Conservation (phyloP, 169 alveolate genomes). For the Pseudocohnilembus persalinus region DNA sequence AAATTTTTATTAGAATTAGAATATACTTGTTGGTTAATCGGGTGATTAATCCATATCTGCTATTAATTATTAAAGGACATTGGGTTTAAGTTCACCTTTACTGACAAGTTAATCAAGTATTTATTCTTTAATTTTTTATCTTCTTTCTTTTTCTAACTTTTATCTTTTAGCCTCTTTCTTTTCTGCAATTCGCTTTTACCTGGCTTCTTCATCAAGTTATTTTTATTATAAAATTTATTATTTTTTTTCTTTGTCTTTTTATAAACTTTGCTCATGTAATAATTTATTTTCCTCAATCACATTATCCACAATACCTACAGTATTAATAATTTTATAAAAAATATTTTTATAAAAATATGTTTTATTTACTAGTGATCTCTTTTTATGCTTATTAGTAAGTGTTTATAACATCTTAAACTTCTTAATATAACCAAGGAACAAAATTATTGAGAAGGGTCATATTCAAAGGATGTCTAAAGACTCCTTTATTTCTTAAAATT, state of each 20-base stretch:
- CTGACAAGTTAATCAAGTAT: background rate
- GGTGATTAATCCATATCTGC: conserved; percentile 16
- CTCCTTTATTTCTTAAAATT: conserved; percentile 59
- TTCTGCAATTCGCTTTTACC: conserved; percentile 57
- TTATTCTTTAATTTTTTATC: conserved; percentile 28
- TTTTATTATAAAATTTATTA: conserved; percentile 50
- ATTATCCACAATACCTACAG: conserved; percentile 48
- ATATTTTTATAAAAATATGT: conserved; percentile 32
- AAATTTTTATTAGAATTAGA: background rate
- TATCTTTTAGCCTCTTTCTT: conserved; percentile 55
- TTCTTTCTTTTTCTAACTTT: conserved; percentile 56
- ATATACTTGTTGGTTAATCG: background rate
- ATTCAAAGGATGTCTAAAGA: conserved; percentile 55
- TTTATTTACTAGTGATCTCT: conserved; percentile 25
- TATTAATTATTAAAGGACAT: conserved; percentile 1
- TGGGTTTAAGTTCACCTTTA: conserved; percentile 15
- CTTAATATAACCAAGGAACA: conserved; percentile 60
- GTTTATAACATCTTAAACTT: conserved; percentile 24
- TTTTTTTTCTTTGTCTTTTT: conserved; percentile 49
- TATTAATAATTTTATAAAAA: conserved; percentile 39
- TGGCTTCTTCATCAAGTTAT: conserved; percentile 62
- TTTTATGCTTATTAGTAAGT: conserved; percentile 42
- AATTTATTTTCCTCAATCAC: conserved; percentile 12
- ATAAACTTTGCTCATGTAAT: conserved; percentile 40
- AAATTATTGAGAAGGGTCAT: conserved; percentile 47